Evolutionary conservation across 805 yeast species (phyloP).

Genomic region (Yarrowia bubula): DNA sequence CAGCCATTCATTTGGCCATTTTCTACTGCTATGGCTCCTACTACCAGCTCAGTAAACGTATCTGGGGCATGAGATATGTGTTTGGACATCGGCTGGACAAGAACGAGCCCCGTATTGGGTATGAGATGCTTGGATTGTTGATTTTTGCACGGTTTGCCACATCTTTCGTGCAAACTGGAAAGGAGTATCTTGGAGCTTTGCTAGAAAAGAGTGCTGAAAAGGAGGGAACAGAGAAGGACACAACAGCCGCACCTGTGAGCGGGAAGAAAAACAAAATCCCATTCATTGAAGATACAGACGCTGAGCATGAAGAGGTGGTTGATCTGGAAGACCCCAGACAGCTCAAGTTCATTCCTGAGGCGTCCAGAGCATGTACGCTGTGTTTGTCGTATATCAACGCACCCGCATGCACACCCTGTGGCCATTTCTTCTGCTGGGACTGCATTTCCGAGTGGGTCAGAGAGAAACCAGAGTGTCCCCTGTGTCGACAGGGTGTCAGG

Average conservation of each 20-base stretch:
- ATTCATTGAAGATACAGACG: constrained; percentile 28
- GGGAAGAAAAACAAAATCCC: constrained; percentile 28
- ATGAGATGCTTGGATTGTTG: constrained; percentile 64
- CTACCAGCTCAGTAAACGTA: constrained; percentile 71
- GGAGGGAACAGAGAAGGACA: background rate
- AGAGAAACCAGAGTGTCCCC: constrained; percentile 85
- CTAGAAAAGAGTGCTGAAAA: background rate
- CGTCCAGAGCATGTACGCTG: constrained; percentile 75
- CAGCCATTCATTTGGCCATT: constrained; percentile 71
- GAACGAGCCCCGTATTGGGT: constrained; percentile 44
- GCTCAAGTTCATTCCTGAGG: constrained; percentile 67
- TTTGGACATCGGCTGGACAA: constrained; percentile 40
- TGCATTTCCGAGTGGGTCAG: constrained; percentile 88
- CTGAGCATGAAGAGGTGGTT: constrained; percentile 9
- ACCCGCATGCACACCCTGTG: constrained; percentile 87
- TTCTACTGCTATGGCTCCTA: constrained; percentile 83
- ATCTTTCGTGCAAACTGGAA: background rate
- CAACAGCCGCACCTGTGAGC: background rate
- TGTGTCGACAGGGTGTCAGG: constrained; percentile 71
- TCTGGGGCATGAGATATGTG: constrained; percentile 78
- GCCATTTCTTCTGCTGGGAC: constrained; percentile 90
- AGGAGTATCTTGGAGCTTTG: background rate
- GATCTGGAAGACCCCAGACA: constrained; percentile 51
- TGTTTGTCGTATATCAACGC: constrained; percentile 76
- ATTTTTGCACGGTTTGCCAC: constrained; percentile 37